phyloP scores from a whole-genome alignment of 345 rosid species.

The Moringa oleifera region DNA sequence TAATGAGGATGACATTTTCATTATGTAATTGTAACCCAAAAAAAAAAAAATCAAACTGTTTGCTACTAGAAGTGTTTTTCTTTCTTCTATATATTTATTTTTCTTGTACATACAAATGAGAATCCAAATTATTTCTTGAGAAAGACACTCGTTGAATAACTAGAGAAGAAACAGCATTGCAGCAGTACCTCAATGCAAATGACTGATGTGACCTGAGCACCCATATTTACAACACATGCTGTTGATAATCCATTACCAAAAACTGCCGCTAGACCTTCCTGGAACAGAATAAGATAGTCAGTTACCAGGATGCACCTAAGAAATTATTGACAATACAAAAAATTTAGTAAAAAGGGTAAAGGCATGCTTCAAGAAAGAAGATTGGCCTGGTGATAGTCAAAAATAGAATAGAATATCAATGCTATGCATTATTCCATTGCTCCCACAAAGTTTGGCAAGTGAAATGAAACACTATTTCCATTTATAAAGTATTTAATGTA shows the following conservation, averaged over 20 bases:
- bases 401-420: too few relatives aligned
- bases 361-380: not conserved
- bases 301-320: not conserved
- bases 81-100: too few relatives aligned
- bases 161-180: not conserved
- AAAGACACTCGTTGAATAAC: too few relatives aligned
- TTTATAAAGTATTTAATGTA: too few relatives aligned
- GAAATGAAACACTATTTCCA: too few relatives aligned
- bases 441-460: not conserved
- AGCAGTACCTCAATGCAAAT: conserved; percentile 77
- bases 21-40: too few relatives aligned
- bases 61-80: too few relatives aligned
- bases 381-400: not conserved
- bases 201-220: conserved; percentile 83
- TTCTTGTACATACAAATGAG: too few relatives aligned
- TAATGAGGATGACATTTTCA: not conserved
- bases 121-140: not conserved
- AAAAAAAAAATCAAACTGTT: too few relatives aligned
- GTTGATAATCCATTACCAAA: conserved; percentile 94
- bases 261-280: conserved; percentile 91
- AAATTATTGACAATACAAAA: conserved; percentile 1
- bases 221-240: conserved; percentile 84
- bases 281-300: conserved; percentile 1
- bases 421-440: not conserved
- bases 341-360: not conserved